Evolutionary conservation across 345 rosid genomes (phyloP), one percentile per base, ranked within the genome.

Genomic region (Physaria fendleri): DNA sequence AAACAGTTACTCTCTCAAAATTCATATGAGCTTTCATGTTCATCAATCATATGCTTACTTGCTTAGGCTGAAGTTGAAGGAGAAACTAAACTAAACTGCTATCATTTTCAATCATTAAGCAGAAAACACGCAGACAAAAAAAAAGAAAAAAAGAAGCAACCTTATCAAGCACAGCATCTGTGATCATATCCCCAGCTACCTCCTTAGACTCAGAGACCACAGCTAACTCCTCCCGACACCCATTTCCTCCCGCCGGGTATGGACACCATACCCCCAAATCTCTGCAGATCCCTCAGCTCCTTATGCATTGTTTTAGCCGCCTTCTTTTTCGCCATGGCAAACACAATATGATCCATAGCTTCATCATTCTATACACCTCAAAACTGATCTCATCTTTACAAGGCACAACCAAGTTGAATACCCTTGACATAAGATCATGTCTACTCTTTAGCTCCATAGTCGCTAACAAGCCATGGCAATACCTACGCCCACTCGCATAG

Each of bases 391-490:
- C 96, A 59, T 94, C 99, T 66, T 73, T 87, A 65, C 95, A 81
- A 10, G 97, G 99, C 0, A 94, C 87, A 1, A 90, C 76, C 77
- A 77, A 37, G 60, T 85, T 85, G 18, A 81, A 94, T 8, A 94
- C 29, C 69, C 78, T 87, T 0, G 96, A 80, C 58, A 90, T 71
- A 77, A 94, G 67, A 83, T 94, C 99, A 45, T 94, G 96, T 54
- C 99, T 81, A 68, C 96, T 87, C 81, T 85, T 90, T 63, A 94
- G 74, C 82, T 94, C 96, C 84, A 94, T 78, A 0, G 97, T 94
- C 4, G 96, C 99, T 74, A 94, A 32, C 48, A 94, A 7, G n/a
- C 99, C 97, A 46, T 82, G 86, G 73, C 99, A 94, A 56, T 77
- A 87, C 64, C 99, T 78, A 4, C 99, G 82, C 17, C 99, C 99